These are phyloP conservation scores for Cyclocybe cylindracea DNA, from an alignment of 768 basidiomycete species.

Conservation along the genomic window DNA sequence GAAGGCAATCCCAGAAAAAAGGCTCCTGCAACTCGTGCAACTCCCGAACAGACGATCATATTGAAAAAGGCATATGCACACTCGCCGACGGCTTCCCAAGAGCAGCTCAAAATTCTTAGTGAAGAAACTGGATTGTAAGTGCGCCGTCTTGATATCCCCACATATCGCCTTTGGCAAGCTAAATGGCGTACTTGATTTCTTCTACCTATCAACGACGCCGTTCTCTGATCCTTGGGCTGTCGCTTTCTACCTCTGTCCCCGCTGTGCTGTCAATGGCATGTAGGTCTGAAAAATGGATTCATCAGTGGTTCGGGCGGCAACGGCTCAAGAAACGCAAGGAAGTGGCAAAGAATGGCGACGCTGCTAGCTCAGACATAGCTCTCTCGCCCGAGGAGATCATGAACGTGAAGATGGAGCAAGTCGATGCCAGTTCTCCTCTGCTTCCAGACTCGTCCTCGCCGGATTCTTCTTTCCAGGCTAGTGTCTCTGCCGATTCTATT, in stretches of 20 bases:
- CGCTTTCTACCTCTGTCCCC: not conserved
- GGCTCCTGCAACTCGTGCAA: constrained; percentile 22
- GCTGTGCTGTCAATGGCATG: not conserved
- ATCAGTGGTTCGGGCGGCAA: constrained; percentile 33
- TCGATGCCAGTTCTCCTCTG: constrained; percentile 1
- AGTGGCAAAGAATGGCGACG: constrained; percentile 10
- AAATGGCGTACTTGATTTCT: not conserved
- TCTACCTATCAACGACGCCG: not conserved
- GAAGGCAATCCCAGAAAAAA: constrained; percentile 1
- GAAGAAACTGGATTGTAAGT: constrained; percentile 36
- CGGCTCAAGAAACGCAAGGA: constrained; percentile 24
- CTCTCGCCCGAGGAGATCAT: constrained; percentile 15
- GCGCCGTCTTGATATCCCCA: not conserved
- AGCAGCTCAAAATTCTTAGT: constrained; percentile 25
- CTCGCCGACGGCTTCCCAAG: constrained; percentile 18
- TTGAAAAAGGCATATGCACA: constrained; percentile 26
- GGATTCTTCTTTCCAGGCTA: constrained; percentile 4
- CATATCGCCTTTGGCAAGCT: not conserved
- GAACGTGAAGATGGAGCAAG: constrained; percentile 16
- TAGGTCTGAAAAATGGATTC: constrained; percentile 36
- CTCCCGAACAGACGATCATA: constrained; percentile 20
- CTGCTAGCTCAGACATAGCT: constrained; percentile 7
- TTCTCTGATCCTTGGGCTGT: not conserved
- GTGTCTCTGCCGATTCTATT: constrained; percentile 2
- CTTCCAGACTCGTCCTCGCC: not conserved